These are phyloP conservation scores for Tricholoma saponaceum DNA, from an alignment of 768 basidiomycete species.

Conservation along the genomic window DNA sequence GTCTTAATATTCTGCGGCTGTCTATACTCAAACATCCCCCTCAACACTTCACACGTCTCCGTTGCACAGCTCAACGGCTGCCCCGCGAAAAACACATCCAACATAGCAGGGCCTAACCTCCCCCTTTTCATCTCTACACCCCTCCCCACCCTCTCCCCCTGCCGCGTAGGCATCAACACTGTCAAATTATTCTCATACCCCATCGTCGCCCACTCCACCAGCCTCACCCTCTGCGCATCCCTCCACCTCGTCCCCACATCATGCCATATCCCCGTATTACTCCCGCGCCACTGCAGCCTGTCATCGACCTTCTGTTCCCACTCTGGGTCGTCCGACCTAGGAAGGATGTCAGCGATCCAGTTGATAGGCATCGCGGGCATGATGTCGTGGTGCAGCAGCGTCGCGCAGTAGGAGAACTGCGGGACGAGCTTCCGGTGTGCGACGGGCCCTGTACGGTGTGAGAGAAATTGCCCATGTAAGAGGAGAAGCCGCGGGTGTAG, in stretches of 20 bases:
- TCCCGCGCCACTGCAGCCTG: conserved; percentile 65
- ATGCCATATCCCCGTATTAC: conserved; percentile 63
- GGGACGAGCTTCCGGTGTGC: conserved; percentile 41
- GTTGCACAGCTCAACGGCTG: conserved; percentile 36
- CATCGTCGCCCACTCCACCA: conserved; percentile 33
- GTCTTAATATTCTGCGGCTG: conserved; percentile 31
- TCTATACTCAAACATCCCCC: conserved; percentile 43
- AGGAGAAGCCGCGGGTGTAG: conserved; percentile 33
- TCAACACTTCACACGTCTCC: conserved; percentile 38
- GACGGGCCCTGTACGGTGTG: conserved; percentile 40
- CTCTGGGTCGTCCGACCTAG: conserved; percentile 40
- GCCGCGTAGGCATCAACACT: conserved; percentile 27
- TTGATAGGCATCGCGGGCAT: conserved; percentile 39
- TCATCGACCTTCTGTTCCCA: conserved; percentile 61
- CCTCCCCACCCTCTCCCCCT: conserved; percentile 27
- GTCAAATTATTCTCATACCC: conserved; percentile 23
- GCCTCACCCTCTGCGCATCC: conserved; percentile 38
- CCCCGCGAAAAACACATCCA: conserved; percentile 52
- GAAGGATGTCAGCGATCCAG: conserved; percentile 34
- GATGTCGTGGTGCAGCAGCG: conserved; percentile 51
- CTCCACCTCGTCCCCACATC: conserved; percentile 36
- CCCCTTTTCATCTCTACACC: conserved; percentile 24
- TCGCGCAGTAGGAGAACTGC: conserved; percentile 46
- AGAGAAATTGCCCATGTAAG: conserved; percentile 48
- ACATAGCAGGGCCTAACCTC: conserved; percentile 39